These are phyloP conservation scores for Delitschia confertaspora DNA, from an alignment of 495 filamentous ascomycete genomes.

Conservation along the genomic window DNA sequence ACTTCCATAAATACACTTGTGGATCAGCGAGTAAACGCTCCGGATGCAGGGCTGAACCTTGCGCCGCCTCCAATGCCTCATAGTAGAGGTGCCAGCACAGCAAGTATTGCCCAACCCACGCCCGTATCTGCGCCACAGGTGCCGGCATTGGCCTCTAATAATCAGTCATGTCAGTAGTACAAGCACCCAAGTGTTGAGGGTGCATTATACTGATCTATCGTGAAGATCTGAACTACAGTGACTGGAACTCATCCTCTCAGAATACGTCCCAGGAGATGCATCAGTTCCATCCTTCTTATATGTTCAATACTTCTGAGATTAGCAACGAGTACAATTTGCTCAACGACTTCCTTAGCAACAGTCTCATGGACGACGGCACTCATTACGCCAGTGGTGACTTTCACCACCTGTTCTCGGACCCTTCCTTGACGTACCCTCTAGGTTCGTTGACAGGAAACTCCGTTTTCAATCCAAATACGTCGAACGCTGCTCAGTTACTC, in stretches of 20 bases:
- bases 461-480: slow-evolving; percentile 19
- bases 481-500: slow-evolving; percentile 17
- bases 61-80: slow-evolving; percentile 25
- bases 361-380: slow-evolving; percentile 69
- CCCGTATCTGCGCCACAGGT: slow-evolving; percentile 38
- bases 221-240: slow-evolving; percentile 55
- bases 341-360: slow-evolving; percentile 88
- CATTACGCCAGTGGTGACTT: slow-evolving; percentile 56
- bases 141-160: slow-evolving; percentile 38
- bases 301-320: slow-evolving; percentile 90
- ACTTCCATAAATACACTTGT: slow-evolving; percentile 17
- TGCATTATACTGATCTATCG: slow-evolving; percentile 15
- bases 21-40: slow-evolving; percentile 18
- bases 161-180: slow-evolving; percentile 65
- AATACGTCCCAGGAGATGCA: slow-evolving; percentile 92
- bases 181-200: slow-evolving; percentile 6
- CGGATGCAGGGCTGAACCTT: slow-evolving; percentile 28
- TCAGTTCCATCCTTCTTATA: slow-evolving; percentile 83
- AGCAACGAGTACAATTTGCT: slow-evolving; percentile 92
- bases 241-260: slow-evolving; percentile 60
- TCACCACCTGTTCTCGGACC: slow-evolving; percentile 48
- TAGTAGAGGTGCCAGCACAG: slow-evolving; percentile 26
- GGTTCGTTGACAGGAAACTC: slow-evolving; percentile 29
- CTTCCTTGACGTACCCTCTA: slow-evolving; percentile 46
- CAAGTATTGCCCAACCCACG: slow-evolving; percentile 36